Evolutionary conservation across 805 yeast genomes (phyloP).

Genomic region (Metschnikowia cerradonensis): DNA sequence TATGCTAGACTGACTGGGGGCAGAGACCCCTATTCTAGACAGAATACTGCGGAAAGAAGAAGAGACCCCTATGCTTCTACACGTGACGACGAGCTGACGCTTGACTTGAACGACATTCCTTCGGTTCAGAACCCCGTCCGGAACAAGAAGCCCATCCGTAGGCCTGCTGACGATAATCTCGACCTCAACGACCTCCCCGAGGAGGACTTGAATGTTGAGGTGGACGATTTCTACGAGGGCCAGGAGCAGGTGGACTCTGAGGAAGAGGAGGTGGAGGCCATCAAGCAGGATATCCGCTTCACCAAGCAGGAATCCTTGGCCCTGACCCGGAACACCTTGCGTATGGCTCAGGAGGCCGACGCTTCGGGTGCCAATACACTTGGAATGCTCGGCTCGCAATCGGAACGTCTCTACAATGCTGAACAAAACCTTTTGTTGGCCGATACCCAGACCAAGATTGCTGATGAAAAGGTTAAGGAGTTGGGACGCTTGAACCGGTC

Average conservation of each 20-base stretch:
- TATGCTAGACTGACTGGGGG: not conserved
- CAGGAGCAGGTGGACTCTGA: conserved; percentile 49
- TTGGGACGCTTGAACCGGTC: conserved; percentile 75
- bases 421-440: conserved; percentile 76
- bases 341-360: conserved; percentile 47
- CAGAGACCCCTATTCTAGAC: not conserved
- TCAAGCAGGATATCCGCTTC: conserved; percentile 77
- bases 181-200: conserved; percentile 31
- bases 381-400: conserved; percentile 92
- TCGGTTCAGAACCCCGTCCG: conserved; percentile 24
- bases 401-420: conserved; percentile 75
- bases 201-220: conserved; percentile 35
- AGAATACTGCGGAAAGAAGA: not conserved
- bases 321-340: conserved; percentile 76
- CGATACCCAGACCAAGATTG: conserved; percentile 75
- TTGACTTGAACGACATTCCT: conserved; percentile 39
- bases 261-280: conserved; percentile 85
- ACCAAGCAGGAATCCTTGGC: conserved; percentile 84
- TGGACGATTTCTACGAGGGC: conserved; percentile 30
- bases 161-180: conserved; percentile 23
- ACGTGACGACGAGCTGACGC: conserved; percentile 28
- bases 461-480: conserved; percentile 78
- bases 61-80: not conserved
- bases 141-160: conserved; percentile 21
- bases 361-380: conserved; percentile 61